A percentile compares a stretch with the other conserved stretches of the same genome.
Conservation (phyloP, 805 yeast genomes). For the Dipodascopsis tothii region DNA sequence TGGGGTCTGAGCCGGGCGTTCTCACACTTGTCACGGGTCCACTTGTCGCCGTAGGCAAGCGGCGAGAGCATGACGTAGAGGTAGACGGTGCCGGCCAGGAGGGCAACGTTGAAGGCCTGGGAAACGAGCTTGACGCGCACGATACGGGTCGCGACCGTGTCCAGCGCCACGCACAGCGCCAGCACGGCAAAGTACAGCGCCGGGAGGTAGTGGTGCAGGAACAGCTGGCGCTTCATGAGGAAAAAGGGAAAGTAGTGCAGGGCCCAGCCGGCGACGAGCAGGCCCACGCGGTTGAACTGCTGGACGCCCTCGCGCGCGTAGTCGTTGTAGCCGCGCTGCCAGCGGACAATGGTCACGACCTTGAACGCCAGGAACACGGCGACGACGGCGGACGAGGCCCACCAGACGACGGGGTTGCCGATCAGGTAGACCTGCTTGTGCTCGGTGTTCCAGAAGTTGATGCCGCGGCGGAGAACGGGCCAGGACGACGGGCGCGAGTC, state of each 20-base stretch:
- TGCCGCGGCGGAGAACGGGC: conserved; percentile 55
- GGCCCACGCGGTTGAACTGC: conserved; percentile 35
- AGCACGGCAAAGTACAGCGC: conserved; percentile 81
- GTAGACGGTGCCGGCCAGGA: conserved; percentile 44
- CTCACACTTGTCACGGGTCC: conserved; percentile 68
- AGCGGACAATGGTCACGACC: conserved; percentile 29
- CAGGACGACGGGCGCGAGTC: conserved; percentile 54
- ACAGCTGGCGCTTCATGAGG: conserved; percentile 86
- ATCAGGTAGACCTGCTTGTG: conserved; percentile 46
- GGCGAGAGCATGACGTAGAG: conserved; percentile 63
- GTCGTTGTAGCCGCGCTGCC: conserved; percentile 37
- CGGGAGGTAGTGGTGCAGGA: conserved; percentile 89
- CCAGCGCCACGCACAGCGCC: conserved; percentile 56
- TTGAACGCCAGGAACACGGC: conserved; percentile 27
- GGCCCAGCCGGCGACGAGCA: conserved; percentile 62
- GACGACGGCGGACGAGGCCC: conserved; percentile 36
- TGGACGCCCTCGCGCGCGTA: conserved; percentile 27
- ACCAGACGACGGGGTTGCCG: conserved; percentile 59
- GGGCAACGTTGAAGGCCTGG: conserved; percentile 39
- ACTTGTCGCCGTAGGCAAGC: conserved; percentile 65
- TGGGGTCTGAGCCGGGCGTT: conserved; percentile 49
- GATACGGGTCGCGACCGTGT: conserved; percentile 28
- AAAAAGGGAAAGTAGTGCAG: conserved; percentile 87
- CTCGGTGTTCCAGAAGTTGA: conserved; percentile 46
- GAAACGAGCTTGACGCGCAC: conserved; percentile 39